These are phyloP conservation scores for Furcasterigmium sp. DNA, from an alignment of 2,329 filamentous ascomycete species.

Conservation along the genomic window DNA sequence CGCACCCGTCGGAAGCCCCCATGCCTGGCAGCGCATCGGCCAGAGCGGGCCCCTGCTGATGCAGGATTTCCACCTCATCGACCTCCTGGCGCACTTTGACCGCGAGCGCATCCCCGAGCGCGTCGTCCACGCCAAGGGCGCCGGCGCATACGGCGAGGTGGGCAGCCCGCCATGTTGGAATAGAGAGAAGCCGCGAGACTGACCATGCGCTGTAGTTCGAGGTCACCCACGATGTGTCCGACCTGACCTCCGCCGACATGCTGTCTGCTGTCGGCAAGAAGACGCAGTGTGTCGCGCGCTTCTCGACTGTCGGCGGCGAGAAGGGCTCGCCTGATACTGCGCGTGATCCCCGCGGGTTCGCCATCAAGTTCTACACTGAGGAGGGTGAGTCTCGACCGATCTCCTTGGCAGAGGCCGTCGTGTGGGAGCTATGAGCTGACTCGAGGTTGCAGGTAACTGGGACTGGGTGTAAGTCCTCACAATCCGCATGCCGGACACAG, in stretches of 20 bases:
- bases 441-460: conserved; percentile 38
- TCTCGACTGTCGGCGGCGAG: conserved; percentile 73
- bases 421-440: background rate
- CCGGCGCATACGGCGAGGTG: conserved; percentile 45
- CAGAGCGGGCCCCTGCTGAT: conserved; percentile 53
- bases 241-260: conserved; percentile 46
- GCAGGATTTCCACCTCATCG: conserved; percentile 62
- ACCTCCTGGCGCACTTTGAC: conserved; percentile 51
- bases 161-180: too few relatives aligned
- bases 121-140: conserved; percentile 54
- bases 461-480: conserved; percentile 49
- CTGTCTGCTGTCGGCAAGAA: conserved; percentile 61
- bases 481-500: too few relatives aligned
- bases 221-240: conserved; percentile 40
- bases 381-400: conserved; percentile 45
- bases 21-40: conserved; percentile 45
- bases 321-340: conserved; percentile 66
- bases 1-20: conserved; percentile 47
- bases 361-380: conserved; percentile 65
- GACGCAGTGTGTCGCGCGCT: conserved; percentile 61
- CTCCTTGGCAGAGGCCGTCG: too few relatives aligned
- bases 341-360: conserved; percentile 67
- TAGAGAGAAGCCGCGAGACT: too few relatives aligned
- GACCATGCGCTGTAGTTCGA: conserved; percentile 29
- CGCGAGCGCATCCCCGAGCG: conserved; percentile 46